Evolutionary conservation across 371 early-diverging fungal genomes (phyloP).

Genomic region (Syncephalis plumigaleata): DNA sequence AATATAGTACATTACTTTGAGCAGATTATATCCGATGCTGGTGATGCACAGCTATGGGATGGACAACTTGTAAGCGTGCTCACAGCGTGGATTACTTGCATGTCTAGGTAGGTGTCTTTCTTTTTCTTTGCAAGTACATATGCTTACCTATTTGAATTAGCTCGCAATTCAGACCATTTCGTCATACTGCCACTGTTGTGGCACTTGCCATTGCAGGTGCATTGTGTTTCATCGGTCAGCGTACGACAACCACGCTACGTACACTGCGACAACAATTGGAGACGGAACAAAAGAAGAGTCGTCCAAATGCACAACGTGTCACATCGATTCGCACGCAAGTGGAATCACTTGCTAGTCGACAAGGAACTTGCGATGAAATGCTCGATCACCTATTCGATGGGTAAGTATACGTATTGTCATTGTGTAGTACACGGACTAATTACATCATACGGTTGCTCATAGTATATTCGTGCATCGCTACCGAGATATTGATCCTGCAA

Average conservation of each 20-base stretch:
- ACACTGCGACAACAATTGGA: slow-evolving; percentile 47
- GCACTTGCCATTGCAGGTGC: slow-evolving; percentile 38
- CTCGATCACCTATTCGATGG: slow-evolving; percentile 42
- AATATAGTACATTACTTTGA: slow-evolving; percentile 36
- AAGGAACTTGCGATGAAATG: slow-evolving; percentile 18
- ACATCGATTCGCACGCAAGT: slow-evolving; percentile 11
- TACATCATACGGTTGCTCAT: neutral
- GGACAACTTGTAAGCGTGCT: slow-evolving; percentile 29
- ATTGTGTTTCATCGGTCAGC: slow-evolving; percentile 41
- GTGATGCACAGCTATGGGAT: slow-evolving; percentile 37
- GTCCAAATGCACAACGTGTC: slow-evolving; percentile 1
- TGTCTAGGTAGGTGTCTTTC: slow-evolving; percentile 14
- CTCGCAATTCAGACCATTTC: slow-evolving; percentile 69
- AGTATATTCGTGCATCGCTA: slow-evolving; percentile 75
- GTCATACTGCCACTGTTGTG: slow-evolving; percentile 68
- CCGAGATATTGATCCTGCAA: slow-evolving; percentile 70
- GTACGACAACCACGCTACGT: slow-evolving; percentile 27
- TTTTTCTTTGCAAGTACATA: neutral
- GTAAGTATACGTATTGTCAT: slow-evolving; percentile 9
- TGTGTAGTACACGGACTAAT: neutral
- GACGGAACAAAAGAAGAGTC: slow-evolving; percentile 15
- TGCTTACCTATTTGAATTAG: slow-evolving; percentile 10
- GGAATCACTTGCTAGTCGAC: slow-evolving; percentile 16
- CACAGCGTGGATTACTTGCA: slow-evolving; percentile 13
- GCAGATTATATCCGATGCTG: slow-evolving; percentile 34